A percentile compares a stretch with the other conserved stretches of the same genome.
Evolutionary conservation across 2,329 filamentous ascomycete species (phyloP).

Genomic region (Cladosporium sp.): DNA sequence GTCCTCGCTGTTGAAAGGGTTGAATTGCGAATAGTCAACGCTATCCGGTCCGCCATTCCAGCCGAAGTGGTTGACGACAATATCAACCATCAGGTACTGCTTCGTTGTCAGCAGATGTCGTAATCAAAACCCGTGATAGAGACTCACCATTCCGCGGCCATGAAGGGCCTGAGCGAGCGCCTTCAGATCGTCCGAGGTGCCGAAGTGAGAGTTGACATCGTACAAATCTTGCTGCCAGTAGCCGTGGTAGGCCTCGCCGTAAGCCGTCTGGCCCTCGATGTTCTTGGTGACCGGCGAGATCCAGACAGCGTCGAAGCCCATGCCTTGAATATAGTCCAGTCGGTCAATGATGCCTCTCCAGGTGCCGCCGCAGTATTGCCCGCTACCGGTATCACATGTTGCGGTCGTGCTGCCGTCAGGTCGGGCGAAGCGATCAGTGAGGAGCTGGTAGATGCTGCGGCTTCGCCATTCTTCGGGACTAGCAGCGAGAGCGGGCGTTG

Average conservation of each 20-base stretch:
- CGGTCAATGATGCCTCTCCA: constrained; percentile 53
- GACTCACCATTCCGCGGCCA: constrained; percentile 30
- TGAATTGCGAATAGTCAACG: constrained; percentile 31
- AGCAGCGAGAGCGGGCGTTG: constrained; percentile 18
- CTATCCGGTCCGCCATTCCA: constrained; percentile 24
- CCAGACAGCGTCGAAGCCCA: constrained; percentile 35
- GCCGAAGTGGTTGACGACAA: constrained; percentile 34
- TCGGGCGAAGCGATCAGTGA: constrained; percentile 38
- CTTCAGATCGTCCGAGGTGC: constrained; percentile 32
- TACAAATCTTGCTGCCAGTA: constrained; percentile 51
- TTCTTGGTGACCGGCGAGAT: constrained; percentile 52
- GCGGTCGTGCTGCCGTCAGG: constrained; percentile 36
- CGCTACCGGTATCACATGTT: constrained; percentile 29
- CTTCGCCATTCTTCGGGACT: constrained; percentile 32
- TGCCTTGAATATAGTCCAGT: constrained; percentile 56
- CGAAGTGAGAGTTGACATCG: constrained; percentile 32
- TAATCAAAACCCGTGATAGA: not conserved
- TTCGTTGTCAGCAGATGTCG: constrained; percentile 11
- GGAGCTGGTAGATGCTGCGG: constrained; percentile 37
- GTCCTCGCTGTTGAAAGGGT: constrained; percentile 37
- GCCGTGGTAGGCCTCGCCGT: constrained; percentile 47
- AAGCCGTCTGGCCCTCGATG: constrained; percentile 32
- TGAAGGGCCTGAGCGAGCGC: constrained; percentile 31
- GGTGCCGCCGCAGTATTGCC: constrained; percentile 54
- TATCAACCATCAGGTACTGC: constrained; percentile 35